Base-by-base conservation (phyloP, 106 monocot species). In the Chionographis japonica region DNA sequence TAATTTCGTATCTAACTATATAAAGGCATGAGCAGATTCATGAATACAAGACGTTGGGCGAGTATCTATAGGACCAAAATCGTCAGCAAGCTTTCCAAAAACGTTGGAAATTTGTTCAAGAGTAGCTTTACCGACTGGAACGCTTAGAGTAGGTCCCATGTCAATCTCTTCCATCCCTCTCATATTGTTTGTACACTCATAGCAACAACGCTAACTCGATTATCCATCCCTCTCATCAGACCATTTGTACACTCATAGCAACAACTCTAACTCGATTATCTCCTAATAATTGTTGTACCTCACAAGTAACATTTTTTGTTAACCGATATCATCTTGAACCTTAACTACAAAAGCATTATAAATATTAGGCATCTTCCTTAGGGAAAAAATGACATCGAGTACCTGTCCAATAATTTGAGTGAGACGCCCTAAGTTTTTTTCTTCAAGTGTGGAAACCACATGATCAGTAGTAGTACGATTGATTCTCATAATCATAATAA, bases 251-350 rank as follows among this genome's bases (percentile, higher is more conserved):
- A 62, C 39, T 5, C 10, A 62, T 62, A n/a, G 12, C 38, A 19
- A 40, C 39, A 62, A 38, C 12, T 62, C 61, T 62, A 37, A 62
- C 38, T 40, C 12, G 3, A 62, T 62, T 62, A 62, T 62, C 40
- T 62, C 14, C 39, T 62, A 62, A 62, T 62, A 62, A 62, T 62
- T 62, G 61, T 62, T 62, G 36, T 62, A 40, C 61, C 39, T 62
- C 40, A 62, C 40, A 62, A 62, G 61, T 62, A 11, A 62, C 61
- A 39, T 40, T 62, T 40, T 62, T 62, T 62, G 4, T 38, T 39
- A 5, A 38, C 61, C 40, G 12, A 13, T 15, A 40, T 4, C 40
- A 37, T 62, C 40, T 62, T 14, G 6, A 13, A 4, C 38, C 61
- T 62, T 11, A 39, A 62, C 15, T 62, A 62, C 39, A 6, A 40